phyloP scores from a whole-genome alignment of 352 stramenopile genomes.

The Hyaloperonospora arabidopsidis region DNA sequence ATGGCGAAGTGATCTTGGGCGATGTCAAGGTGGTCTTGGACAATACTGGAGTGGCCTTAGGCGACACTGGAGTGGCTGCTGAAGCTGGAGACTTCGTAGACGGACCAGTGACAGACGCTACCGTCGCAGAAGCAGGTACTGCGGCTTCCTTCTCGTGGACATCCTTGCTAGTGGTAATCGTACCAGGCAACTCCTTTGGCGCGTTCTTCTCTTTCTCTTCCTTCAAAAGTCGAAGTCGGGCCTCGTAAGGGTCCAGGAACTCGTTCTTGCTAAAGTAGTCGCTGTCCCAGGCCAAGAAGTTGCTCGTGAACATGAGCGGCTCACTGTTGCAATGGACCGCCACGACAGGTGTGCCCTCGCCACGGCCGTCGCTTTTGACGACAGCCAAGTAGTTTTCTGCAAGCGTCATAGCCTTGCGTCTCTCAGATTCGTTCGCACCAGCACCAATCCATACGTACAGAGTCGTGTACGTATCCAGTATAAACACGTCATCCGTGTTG shows the following conservation, averaged over 20 bases:
- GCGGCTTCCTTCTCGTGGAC: constrained; percentile 28
- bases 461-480: constrained; percentile 85
- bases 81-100: background rate
- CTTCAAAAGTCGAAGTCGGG: constrained; percentile 69
- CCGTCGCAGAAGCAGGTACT: constrained; percentile 5
- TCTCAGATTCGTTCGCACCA: constrained; percentile 67
- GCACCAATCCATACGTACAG: constrained; percentile 88
- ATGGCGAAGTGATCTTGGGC: background rate
- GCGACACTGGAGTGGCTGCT: background rate
- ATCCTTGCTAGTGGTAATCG: constrained; percentile 39
- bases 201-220: constrained; percentile 70
- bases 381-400: constrained; percentile 68
- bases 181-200: constrained; percentile 46
- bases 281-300: constrained; percentile 87
- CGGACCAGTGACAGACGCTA: background rate
- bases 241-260: constrained; percentile 88
- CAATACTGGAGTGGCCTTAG: constrained; percentile 8
- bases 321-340: constrained; percentile 74
- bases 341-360: constrained; percentile 75
- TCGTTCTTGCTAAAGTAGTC: constrained; percentile 73
- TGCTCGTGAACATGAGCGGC: constrained; percentile 84
- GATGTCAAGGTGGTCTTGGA: constrained; percentile 8
- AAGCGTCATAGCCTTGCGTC: constrained; percentile 51
- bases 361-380: constrained; percentile 74
- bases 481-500: constrained; percentile 87